Conservation (phyloP, 306 rosid species). For the Pterocarpus macrocarpus region DNA sequence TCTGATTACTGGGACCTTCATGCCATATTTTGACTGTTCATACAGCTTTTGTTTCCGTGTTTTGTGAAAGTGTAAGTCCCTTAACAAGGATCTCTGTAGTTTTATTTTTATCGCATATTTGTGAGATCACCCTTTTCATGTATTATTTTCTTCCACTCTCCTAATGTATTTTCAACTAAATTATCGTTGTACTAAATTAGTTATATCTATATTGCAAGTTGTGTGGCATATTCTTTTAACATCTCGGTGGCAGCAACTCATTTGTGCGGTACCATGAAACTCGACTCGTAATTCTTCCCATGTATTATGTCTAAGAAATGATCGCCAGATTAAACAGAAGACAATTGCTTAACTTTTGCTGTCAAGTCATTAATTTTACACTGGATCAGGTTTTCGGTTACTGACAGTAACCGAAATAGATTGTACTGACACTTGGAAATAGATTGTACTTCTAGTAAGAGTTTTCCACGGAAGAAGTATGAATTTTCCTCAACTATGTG, state of each 20-base stretch:
- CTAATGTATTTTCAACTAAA: slow-evolving; percentile 30
- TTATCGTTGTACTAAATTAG: slow-evolving; percentile 4
- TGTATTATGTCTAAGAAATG: too few species aligned
- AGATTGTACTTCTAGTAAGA: too few species aligned
- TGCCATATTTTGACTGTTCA: neutral
- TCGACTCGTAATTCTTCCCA: neutral
- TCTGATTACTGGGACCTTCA: slow-evolving; percentile 7
- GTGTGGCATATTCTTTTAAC: neutral
- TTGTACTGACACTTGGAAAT: too few species aligned
- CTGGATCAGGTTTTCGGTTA: too few species aligned
- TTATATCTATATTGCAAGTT: slow-evolving; percentile 16
- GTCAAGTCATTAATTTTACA: too few species aligned
- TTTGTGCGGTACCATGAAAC: neutral
- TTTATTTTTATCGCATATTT: slow-evolving; percentile 36
- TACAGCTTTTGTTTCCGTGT: slow-evolving; percentile 22
- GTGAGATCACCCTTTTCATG: slow-evolving; percentile 18
- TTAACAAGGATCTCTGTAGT: slow-evolving; percentile 11
- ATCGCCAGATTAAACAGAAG: too few species aligned
- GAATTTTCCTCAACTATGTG: too few species aligned
- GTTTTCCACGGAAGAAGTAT: too few species aligned
- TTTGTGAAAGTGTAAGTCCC: slow-evolving; percentile 30
- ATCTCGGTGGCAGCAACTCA: neutral
- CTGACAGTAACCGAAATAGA: too few species aligned
- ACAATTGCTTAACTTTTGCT: too few species aligned
- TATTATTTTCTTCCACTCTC: slow-evolving; percentile 11